Evolutionary conservation across 192 early-diverging fungal species (phyloP).

Genomic region (Helicostylum pulchrum): DNA sequence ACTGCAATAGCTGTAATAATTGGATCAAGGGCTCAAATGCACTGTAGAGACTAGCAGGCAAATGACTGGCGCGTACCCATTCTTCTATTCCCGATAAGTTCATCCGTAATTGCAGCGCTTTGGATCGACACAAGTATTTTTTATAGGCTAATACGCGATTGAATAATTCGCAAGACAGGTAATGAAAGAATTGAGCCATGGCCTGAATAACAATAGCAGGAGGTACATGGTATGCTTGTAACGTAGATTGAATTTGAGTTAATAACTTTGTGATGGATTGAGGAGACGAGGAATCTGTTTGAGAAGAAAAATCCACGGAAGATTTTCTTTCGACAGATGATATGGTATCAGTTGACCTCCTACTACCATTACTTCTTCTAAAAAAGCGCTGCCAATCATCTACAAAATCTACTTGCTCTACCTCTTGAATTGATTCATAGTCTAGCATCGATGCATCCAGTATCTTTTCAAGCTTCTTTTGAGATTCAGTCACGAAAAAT

Average conservation of each 20-base stretch:
- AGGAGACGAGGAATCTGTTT: conserved; percentile 42
- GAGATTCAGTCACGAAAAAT: conserved; percentile 57
- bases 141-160: conserved; percentile 78
- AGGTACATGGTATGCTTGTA: conserved; percentile 72
- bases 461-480: conserved; percentile 62
- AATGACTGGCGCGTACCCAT: conserved; percentile 70
- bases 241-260: conserved; percentile 52
- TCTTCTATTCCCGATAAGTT: conserved; percentile 79
- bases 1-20: conserved; percentile 77
- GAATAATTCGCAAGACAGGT: conserved; percentile 74
- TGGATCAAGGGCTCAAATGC: conserved; percentile 71
- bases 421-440: conserved; percentile 63
- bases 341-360: too few species aligned
- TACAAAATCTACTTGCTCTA: conserved; percentile 57
- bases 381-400: conserved; percentile 55
- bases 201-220: conserved; percentile 66
- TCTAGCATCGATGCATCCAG: conserved; percentile 65
- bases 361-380: conserved; percentile 21
- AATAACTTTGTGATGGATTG: conserved; percentile 67
- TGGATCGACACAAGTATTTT: conserved; percentile 71
- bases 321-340: neutral
- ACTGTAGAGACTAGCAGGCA: conserved; percentile 30
- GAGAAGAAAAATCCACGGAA: neutral
- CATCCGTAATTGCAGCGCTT: conserved; percentile 80
- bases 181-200: conserved; percentile 74